Conservation (phyloP, 768 basidiomycete species). For the Lyophyllum atratum region DNA sequence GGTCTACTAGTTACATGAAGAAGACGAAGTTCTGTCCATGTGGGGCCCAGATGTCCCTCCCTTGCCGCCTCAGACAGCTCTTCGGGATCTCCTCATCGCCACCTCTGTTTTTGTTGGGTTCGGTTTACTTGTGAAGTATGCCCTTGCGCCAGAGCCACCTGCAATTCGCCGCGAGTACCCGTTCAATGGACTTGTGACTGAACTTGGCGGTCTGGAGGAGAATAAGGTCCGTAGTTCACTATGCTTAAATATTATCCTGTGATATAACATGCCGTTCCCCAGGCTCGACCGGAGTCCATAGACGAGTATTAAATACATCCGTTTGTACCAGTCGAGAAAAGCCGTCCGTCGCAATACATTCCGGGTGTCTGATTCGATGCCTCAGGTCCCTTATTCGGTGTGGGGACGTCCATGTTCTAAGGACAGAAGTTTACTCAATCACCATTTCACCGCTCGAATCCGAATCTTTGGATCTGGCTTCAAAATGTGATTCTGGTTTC, state of each 20-base stretch:
- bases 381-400: no score
- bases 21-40: conserved; percentile 82
- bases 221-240: conserved; percentile 62
- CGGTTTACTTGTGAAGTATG: conserved; percentile 58
- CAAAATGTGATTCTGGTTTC: no score
- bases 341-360: background rate
- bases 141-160: conserved; percentile 60
- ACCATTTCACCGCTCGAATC: no score
- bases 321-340: background rate
- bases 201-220: conserved; percentile 77
- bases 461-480: no score
- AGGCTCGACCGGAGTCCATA: conserved; percentile 29
- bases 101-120: conserved; percentile 62
- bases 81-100: conserved; percentile 67
- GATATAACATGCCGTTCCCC: conserved; percentile 2
- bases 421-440: no score
- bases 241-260: background rate
- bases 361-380: background rate
- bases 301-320: conserved; percentile 18
- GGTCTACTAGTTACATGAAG: conserved; percentile 67
- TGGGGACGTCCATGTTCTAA: no score
- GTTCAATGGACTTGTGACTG: conserved; percentile 69
- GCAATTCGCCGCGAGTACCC: conserved; percentile 77
- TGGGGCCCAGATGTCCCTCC: conserved; percentile 83
- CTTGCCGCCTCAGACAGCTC: conserved; percentile 57